These are phyloP conservation scores for Lablab purpureus DNA, from an alignment of 306 rosid genomes.

Conservation along the genomic window DNA sequence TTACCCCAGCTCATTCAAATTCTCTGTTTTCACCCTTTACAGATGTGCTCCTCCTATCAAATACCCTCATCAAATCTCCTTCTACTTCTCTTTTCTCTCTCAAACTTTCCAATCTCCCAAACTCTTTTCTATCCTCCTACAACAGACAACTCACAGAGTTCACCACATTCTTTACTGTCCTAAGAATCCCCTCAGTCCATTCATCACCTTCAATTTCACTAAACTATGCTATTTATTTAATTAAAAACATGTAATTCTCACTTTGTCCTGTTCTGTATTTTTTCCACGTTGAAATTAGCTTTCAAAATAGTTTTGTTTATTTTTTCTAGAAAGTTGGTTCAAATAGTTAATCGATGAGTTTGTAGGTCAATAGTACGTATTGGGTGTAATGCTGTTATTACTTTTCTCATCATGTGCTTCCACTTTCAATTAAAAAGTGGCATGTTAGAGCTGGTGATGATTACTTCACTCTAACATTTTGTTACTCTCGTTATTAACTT, in stretches of 20 bases:
- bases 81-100: not conserved
- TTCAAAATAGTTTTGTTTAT: not conserved
- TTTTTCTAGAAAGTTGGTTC: not conserved
- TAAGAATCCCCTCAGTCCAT: no score
- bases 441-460: not conserved
- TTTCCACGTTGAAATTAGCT: no score
- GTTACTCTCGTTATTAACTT: not conserved
- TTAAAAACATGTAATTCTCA: no score
- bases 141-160: not conserved
- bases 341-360: not conserved
- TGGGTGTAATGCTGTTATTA: not conserved
- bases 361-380: not conserved
- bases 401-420: not conserved
- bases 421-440: not conserved
- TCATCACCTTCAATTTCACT: no score
- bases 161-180: no score
- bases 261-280: no score
- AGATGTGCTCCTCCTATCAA: constrained; percentile 28
- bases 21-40: constrained; percentile 33
- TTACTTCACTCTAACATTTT: not conserved
- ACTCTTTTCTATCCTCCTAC: not conserved
- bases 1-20: constrained; percentile 18
- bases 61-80: constrained; percentile 18
- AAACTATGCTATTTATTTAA: no score
- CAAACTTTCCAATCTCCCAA: constrained; percentile 12